Base-by-base conservation (phyloP, 2,329 filamentous ascomycete genomes). In the Exophiala viscosa region DNA sequence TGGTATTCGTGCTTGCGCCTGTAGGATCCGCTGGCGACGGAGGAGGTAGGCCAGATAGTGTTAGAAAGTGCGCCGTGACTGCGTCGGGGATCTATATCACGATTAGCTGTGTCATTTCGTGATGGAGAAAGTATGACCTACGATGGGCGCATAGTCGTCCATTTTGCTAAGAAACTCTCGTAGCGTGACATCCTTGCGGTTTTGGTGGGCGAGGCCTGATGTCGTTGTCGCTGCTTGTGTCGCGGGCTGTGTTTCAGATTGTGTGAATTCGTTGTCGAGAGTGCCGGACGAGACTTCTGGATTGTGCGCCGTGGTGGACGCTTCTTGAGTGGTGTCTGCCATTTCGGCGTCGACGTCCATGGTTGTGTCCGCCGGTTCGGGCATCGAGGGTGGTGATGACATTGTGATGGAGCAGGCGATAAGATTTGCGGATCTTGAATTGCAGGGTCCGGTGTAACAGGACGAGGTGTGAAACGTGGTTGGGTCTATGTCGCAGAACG, bases 61-160 rank as follows among this genome's bases (percentile, higher is more conserved):
- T 95, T 75, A 99, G 88, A 75, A 99, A 99, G 79, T 97, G 96
- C 70, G 95, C 86, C 58, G 91, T 97, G 17, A 99, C 93, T 15
- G 93, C 93, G 67, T 99, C 93, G 41, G 93, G 93, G 63, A 99
- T 97, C 89, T 96, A 63, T 38, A 40, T 23, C 5, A 17, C 6
- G 13, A 32, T 28, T 33, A 40, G 40, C 36, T 28, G 32, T 44
- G 32, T 43, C 13, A 10, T n/a, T 42, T n/a, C 34, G 4, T 18
- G 7, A n/a, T 7, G 5, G 34, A 13, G 1, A 48, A 34, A 5
- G 47, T 52, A n/a, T 48, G 42, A 75, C 87, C 60, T 80, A 96
- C 91, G 65, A 99, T 96, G 9, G 93, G 93, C 55, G 93, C 90
- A 72, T 93, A 97, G 66, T 99, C 93, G 68, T 99, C 93, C 86